Percentiles rank a stretch among this genome's conserved stretches.
Conservation (phyloP, 2,329 filamentous ascomycete genomes). For the Bipolaris gigantea region DNA sequence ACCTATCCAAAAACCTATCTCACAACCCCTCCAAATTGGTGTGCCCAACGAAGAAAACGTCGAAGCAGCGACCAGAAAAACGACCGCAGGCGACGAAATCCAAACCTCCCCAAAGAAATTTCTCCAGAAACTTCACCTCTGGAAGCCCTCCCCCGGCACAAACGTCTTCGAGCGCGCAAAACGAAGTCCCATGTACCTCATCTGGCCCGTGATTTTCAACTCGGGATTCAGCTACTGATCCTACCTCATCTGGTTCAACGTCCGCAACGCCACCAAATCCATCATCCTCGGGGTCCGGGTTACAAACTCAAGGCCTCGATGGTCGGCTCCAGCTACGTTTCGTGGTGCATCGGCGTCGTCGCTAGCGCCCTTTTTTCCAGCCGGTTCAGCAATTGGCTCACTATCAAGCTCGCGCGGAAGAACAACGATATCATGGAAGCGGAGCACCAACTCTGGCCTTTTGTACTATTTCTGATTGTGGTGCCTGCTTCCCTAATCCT, state of each 20-base stretch:
- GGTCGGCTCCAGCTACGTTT: slow-evolving; percentile 27
- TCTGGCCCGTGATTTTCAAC: slow-evolving; percentile 41
- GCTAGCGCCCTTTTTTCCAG: slow-evolving; percentile 24
- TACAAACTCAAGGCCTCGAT: slow-evolving; percentile 30
- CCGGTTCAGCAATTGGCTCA: slow-evolving; percentile 30
- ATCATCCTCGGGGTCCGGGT: slow-evolving; percentile 26
- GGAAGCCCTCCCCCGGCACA: slow-evolving; percentile 22
- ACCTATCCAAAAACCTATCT: slow-evolving; percentile 8
- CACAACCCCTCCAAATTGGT: slow-evolving; percentile 2
- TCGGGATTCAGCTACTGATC: slow-evolving; percentile 32
- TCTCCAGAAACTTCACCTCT: slow-evolving; percentile 25
- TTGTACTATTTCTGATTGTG: slow-evolving; percentile 45
- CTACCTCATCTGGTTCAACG: slow-evolving; percentile 35
- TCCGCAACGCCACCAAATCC: slow-evolving; percentile 34
- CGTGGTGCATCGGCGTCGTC: slow-evolving; percentile 26
- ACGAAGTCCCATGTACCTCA: slow-evolving; percentile 34
- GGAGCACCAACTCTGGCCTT: slow-evolving; percentile 48
- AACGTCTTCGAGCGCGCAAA: slow-evolving; percentile 25
- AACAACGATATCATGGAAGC: slow-evolving; percentile 47
- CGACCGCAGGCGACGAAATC: slow-evolving; percentile 14
- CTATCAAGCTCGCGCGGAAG: slow-evolving; percentile 37
- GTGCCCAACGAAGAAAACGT: slow-evolving; percentile 26
- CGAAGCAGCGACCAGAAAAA: slow-evolving; percentile 21
- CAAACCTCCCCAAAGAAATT: slow-evolving; percentile 18
- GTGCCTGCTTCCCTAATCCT: slow-evolving; percentile 51